Percentiles rank a stretch among this genome's conserved stretches.
Evolutionary conservation across 2,329 filamentous ascomycete species (phyloP).

Genomic region (Exophiala mesophila): DNA sequence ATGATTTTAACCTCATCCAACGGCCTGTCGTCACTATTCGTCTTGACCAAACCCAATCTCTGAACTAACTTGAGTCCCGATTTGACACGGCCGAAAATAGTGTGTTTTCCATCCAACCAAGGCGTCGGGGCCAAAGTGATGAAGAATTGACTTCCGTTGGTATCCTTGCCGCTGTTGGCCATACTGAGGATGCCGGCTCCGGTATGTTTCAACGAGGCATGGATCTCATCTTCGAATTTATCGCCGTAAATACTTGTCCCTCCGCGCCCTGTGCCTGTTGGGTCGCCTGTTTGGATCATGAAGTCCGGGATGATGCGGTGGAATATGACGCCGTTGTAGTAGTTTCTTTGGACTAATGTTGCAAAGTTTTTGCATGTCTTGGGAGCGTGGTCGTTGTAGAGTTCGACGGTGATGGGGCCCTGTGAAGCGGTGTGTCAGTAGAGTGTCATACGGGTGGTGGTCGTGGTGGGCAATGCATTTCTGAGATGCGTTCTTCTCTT

Average conservation of each 20-base stretch:
- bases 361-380: constrained; percentile 83
- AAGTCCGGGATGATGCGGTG: constrained; percentile 94
- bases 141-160: constrained; percentile 95
- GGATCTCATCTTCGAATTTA: constrained; percentile 91
- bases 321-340: constrained; percentile 82
- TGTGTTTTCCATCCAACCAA: constrained; percentile 96
- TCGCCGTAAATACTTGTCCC: constrained; percentile 87
- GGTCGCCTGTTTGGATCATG: constrained; percentile 94
- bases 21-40: constrained; percentile 73
- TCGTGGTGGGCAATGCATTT: too few species aligned
- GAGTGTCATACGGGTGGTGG: too few species aligned
- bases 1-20: constrained; percentile 76
- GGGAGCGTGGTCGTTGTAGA: constrained; percentile 84
- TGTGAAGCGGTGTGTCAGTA: too few species aligned
- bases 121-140: constrained; percentile 90
- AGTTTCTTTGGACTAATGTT: constrained; percentile 72
- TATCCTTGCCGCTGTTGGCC: constrained; percentile 90
- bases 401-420: constrained; percentile 81
- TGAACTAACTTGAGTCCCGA: constrained; percentile 76
- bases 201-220: constrained; percentile 73
- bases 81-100: constrained; percentile 89
- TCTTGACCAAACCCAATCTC: constrained; percentile 83
- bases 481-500: too few species aligned
- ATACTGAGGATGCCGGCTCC: constrained; percentile 92
- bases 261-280: constrained; percentile 86